Conservation (phyloP, 2,329 filamentous ascomycete genomes). For the Colletotrichum orchidophilum region DNA sequence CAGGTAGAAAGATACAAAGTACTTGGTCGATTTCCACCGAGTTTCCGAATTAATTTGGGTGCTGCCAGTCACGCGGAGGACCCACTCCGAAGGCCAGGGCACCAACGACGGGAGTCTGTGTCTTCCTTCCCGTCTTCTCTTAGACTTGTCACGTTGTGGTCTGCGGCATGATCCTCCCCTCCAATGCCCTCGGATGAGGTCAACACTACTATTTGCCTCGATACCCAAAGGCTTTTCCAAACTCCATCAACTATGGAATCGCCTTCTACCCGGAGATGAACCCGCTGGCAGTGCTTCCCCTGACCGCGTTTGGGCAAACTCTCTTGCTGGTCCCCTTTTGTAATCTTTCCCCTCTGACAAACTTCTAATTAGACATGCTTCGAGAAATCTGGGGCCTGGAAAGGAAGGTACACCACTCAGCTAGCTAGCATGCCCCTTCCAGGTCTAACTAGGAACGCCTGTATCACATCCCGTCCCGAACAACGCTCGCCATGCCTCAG, state of each 20-base stretch:
- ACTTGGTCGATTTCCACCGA: background rate
- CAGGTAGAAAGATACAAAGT: background rate
- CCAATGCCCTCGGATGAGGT: background rate
- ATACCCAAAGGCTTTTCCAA: background rate
- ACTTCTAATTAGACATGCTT: background rate
- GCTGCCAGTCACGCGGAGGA: background rate
- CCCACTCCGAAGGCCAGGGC: background rate
- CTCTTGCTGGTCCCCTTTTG: background rate
- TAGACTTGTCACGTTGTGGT: background rate
- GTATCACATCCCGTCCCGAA: background rate
- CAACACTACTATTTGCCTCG: no score
- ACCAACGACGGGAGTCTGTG: no score
- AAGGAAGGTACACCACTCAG: background rate
- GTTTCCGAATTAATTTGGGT: conserved; percentile 5
- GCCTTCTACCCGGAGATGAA: background rate
- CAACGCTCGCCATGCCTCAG: background rate
- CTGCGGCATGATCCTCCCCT: background rate
- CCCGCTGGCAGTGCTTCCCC: background rate
- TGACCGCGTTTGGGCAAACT: background rate
- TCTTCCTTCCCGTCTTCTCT: background rate
- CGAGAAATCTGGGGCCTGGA: background rate
- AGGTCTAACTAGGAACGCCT: background rate
- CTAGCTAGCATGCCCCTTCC: background rate
- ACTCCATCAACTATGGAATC: background rate
- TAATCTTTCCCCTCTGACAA: background rate